Evolutionary conservation across 2,329 filamentous ascomycete genomes (phyloP), one percentile per base, ranked within the genome.

Genomic region (Fusarium siculi): DNA sequence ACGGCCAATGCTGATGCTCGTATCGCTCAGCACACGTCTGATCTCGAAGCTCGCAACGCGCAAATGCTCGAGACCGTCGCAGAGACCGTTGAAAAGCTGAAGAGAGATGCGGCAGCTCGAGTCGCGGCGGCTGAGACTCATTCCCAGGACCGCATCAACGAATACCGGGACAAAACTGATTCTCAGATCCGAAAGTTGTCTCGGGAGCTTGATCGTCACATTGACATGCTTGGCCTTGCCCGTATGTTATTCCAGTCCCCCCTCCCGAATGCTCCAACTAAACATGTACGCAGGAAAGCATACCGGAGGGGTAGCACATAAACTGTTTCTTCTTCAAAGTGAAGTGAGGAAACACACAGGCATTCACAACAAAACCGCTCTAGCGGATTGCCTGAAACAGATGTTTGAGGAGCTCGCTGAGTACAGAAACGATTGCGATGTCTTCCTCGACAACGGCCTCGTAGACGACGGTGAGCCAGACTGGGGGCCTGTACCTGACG

Each of bases 391-490:
- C 5, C 18, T 28, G 5, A 7, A 15, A 2, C 4, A 10, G 3
- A 7, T 47, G 12, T 4, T 21, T 1, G 12, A 28, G 18, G 25
- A 47, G 9, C 19, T 47, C 5, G 44, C 8, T 15, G 8, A 15
- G 9, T 28, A 11, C 44, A 28, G 25, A 47, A 30, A 47, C 3
- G 2, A 16, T 1, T 28, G 25, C 19, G 44, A 30, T 2, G 6
- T 0, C 1, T 7, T 16, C 30, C 25, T 47, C 25, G 19, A 11
- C 25, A n/a, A 16, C 19, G 4, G 19, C 25, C 9, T 28, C 8
- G 4, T 2, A 7, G 25, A 10, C 19, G 18, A 21, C 0, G 0
- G 4, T 21, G 44, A 28, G 11, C 25, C 25, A 4, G 12, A 30
- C 25, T 21, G 9, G 44, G 44, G 25, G 1, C 44, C 14, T 47